Base-by-base conservation (phyloP, 169 alveolate genomes). In the Cyclospora cayetanensis region DNA sequence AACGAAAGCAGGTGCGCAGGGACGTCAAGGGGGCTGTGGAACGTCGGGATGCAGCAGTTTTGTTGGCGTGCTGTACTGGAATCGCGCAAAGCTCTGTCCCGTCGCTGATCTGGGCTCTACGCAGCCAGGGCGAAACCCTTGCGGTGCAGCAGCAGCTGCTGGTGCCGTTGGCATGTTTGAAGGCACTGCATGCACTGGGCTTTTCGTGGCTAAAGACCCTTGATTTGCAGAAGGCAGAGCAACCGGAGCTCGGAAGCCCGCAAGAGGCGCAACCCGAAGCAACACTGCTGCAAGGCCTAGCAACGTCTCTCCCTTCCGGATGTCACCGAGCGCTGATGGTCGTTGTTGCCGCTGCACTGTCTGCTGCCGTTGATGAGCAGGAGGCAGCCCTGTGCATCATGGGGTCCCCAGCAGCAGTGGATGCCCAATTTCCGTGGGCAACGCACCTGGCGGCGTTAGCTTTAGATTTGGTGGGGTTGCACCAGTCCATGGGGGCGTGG, bases 291-390 rank as follows among this genome's bases (percentile, higher is more conserved):
- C 31, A 20, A 66, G 31, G 34, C 22, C 37, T 27, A 27, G 31
- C 31, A 7, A 31, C 11, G 37, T 25, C 35, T 31, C 83, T 70
- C 60, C 83, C 83, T 18, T 9, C 83, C 4, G 53, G 20, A 2
- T 18, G 46, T 18, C 3, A 9, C 25, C 83, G 29, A 1, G 25
- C 83, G 27, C 37, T 4, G 27, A 29, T 70, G 29, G 83, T 22
- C 15, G 31, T 70, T 39, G 9, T 70, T 70, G 55, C 53, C 39
- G 83, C 83, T 70, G 83, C 83, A 37, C 60, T 35, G n/a, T 29
- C 83, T 70, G 53, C 83, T 70, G 83, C 83, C 20, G 22, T 70
- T 18, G 83, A 70, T 20, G 55, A 70, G 29, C 83, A 20, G 34
- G 60, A 37, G 22, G 20, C 83, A 1, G 46, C 55, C 7, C 60